Base-by-base conservation (phyloP, 495 filamentous ascomycete species). In the Elasticomyces elasticus region DNA sequence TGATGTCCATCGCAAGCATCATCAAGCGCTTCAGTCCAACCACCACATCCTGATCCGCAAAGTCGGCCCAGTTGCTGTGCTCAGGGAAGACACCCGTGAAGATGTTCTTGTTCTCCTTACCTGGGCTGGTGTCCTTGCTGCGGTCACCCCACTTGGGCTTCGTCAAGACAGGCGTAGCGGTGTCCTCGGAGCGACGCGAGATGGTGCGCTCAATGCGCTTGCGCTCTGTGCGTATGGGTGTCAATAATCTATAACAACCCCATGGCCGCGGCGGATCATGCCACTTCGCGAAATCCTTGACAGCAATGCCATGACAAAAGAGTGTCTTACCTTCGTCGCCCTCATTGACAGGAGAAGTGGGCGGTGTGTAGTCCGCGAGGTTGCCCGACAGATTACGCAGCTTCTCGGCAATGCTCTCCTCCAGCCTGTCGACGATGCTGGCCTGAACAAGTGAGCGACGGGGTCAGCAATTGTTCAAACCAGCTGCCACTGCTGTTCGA, bases 1-100 rank as follows among this genome's bases (percentile, higher is more conserved):
- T 24, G 26, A 59, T 52, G 30, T 64, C 63, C 15, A 52, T 25
- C n/a, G 63, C 63, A 2, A 63, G 52, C 33, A 54, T 54, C 5
- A 52, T 50, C 5, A 66, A 52, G 11, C 61, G 58, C 41, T 55
- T 26, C 13, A 66, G 47, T 12, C 30, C 58, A 12, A 28, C 17
- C 7, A 25, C 45, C 6, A 64, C 20, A 25, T 62, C 61, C 38
- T 62, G 52, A 30, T 59, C 58, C 13, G 60, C 54, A 12, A 56
- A 44, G 3, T 35, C 38, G 5, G 28, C 46, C 61, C 61, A 64
- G 40, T 45, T 56, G 31, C 33, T 51, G 41, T 66, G 48, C 52
- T 60, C 57, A 3, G 45, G 27, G 23, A 44, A 43, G 25, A 52
- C 30, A 42, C 49, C 35, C 24, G 9, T 25, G 24, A 11, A 15